Percentiles rank a stretch among this genome's conserved stretches.
These are phyloP conservation scores for Seiridium unicorne DNA, from an alignment of 2,329 filamentous ascomycete species.

Conservation along the genomic window DNA sequence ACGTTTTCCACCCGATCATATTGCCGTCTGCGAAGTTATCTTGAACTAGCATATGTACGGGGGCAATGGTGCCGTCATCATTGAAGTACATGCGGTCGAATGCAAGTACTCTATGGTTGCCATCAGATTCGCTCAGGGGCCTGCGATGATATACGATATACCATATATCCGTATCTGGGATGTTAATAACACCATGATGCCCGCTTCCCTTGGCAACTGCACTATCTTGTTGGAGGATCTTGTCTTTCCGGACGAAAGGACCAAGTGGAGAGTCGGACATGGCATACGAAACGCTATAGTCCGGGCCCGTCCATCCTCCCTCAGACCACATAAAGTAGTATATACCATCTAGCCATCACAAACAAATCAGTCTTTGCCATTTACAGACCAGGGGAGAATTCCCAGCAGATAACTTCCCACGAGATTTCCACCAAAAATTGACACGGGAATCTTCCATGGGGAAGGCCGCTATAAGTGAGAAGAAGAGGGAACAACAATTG, in stretches of 20 bases:
- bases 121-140: conserved; percentile 39
- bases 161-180: conserved; percentile 36
- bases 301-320: conserved; percentile 43
- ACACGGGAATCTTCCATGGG: too few species aligned
- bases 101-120: conserved; percentile 44
- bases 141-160: conserved; percentile 47
- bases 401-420: too few species aligned
- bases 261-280: conserved; percentile 36
- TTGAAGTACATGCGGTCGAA: conserved; percentile 49
- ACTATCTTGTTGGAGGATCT: conserved; percentile 34
- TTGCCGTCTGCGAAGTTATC: conserved; percentile 40
- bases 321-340: conserved; percentile 46
- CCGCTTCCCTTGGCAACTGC: conserved; percentile 35
- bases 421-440: too few species aligned
- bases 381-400: too few species aligned
- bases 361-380: too few species aligned
- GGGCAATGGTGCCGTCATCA: conserved; percentile 38
- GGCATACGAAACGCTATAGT: conserved; percentile 43
- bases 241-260: conserved; percentile 36
- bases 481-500: too few species aligned
- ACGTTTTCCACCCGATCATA: conserved; percentile 34
- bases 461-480: too few species aligned
- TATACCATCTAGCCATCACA: conserved; percentile 17
- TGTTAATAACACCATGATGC: conserved; percentile 38
- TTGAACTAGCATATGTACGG: conserved; percentile 41